Percentiles rank a stretch among this genome's conserved stretches.
phyloP scores from a whole-genome alignment of 306 rosid genomes.

The Prunus padus region DNA sequence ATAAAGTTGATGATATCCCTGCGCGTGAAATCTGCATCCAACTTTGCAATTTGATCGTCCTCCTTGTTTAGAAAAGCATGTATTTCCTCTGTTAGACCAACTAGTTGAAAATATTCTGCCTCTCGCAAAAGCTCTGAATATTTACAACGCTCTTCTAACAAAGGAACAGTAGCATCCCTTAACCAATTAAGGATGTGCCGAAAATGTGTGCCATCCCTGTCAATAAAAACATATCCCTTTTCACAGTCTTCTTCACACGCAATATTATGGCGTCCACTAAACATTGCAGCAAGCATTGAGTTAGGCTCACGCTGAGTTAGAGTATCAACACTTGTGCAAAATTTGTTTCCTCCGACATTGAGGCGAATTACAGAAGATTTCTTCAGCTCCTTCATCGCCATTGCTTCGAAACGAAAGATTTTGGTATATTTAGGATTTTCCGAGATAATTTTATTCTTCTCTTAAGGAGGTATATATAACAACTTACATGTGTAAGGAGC shows the following conservation, averaged over 20 bases:
- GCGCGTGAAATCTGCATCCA: constrained; percentile 62
- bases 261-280: constrained; percentile 72
- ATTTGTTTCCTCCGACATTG: constrained; percentile 79
- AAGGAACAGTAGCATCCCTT: constrained; percentile 70
- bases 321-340: constrained; percentile 65
- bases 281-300: constrained; percentile 91
- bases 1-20: constrained; percentile 83
- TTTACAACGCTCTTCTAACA: constrained; percentile 38
- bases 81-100: constrained; percentile 66
- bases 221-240: constrained; percentile 73
- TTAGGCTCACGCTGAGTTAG: constrained; percentile 74
- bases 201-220: constrained; percentile 79
- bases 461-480: no score
- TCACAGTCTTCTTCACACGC: constrained; percentile 38
- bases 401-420: background rate
- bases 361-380: constrained; percentile 53
- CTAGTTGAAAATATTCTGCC: constrained; percentile 82
- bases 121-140: constrained; percentile 47
- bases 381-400: background rate
- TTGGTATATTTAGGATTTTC: no score
- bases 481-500: no score
- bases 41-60: constrained; percentile 40
- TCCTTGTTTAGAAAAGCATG: constrained; percentile 45
- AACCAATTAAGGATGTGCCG: constrained; percentile 86
- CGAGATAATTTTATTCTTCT: no score